Evolutionary conservation across 768 basidiomycete species (phyloP).

Genomic region (Boletus subcaerulescens): DNA sequence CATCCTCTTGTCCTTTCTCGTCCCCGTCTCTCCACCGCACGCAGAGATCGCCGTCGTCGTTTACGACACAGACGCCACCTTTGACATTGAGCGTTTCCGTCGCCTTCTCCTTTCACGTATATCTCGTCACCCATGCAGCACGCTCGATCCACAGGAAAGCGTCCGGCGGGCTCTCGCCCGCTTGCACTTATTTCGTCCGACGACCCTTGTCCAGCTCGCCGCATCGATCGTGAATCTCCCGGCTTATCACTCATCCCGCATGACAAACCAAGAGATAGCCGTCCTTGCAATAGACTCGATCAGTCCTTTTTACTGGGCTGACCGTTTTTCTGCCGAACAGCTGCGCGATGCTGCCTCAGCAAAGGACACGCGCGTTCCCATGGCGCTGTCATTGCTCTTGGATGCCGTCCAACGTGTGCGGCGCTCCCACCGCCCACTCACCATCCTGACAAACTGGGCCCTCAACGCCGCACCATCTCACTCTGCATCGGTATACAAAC

Average conservation of each 20-base stretch:
- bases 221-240: conserved; percentile 59
- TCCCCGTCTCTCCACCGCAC: conserved; percentile 40
- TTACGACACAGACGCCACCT: conserved; percentile 67
- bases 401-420: conserved; percentile 48
- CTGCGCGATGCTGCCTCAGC: conserved; percentile 27
- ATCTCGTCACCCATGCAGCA: conserved; percentile 20
- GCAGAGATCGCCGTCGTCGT: conserved; percentile 62
- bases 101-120: conserved; percentile 51
- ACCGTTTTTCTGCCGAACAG: conserved; percentile 64
- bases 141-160: conserved; percentile 25
- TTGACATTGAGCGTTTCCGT: conserved; percentile 55
- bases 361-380: conserved; percentile 6
- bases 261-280: conserved; percentile 56
- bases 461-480: conserved; percentile 32
- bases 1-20: conserved; percentile 56
- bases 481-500: conserved; percentile 39
- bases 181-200: conserved; percentile 69
- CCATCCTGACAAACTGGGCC: conserved; percentile 63
- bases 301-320: conserved; percentile 75
- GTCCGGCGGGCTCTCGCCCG: conserved; percentile 44
- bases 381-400: conserved; percentile 35
- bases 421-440: conserved; percentile 46
- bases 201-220: conserved; percentile 66
- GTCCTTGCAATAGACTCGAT: conserved; percentile 74
- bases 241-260: conserved; percentile 45